These are phyloP conservation scores for Saccharomycopsis olivae DNA, from an alignment of 805 yeast genomes.

Conservation along the genomic window DNA sequence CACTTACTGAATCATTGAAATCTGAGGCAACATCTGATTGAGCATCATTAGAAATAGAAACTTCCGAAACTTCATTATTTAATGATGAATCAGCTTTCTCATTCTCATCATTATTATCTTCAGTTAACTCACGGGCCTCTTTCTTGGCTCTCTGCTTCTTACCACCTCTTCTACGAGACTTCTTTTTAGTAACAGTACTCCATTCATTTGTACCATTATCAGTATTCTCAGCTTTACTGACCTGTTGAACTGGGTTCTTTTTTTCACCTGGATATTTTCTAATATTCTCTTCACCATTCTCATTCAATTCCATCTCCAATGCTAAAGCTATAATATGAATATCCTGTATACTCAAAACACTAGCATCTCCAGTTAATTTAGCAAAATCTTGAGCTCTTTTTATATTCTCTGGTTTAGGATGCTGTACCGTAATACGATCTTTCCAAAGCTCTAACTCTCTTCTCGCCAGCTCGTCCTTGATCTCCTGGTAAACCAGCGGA, in stretches of 20 bases:
- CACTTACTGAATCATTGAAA: conserved; percentile 1
- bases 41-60: conserved; percentile 1
- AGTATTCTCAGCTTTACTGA: conserved; percentile 18
- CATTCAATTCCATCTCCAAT: conserved; percentile 73
- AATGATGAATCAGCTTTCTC: conserved; percentile 14
- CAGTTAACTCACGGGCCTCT: conserved; percentile 24
- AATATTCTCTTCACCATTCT: conserved; percentile 54
- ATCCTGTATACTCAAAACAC: conserved; percentile 85
- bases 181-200: conserved; percentile 22
- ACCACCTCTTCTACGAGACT: conserved; percentile 52
- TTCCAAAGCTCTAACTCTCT: conserved; percentile 75
- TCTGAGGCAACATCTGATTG: conserved; percentile 13
- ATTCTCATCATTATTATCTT: conserved; percentile 5
- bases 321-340: conserved; percentile 85
- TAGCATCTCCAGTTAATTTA: conserved; percentile 79
- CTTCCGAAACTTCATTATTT: conserved; percentile 9
- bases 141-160: conserved; percentile 52
- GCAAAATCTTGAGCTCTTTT: conserved; percentile 67
- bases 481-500: conserved; percentile 82
- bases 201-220: background rate
- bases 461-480: conserved; percentile 78
- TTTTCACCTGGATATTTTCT: conserved; percentile 64
- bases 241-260: conserved; percentile 10
- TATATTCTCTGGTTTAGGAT: conserved; percentile 59
- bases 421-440: conserved; percentile 56